These are phyloP conservation scores for Brettanomyces sp. DNA, from an alignment of 805 yeast species.

Conservation along the genomic window DNA sequence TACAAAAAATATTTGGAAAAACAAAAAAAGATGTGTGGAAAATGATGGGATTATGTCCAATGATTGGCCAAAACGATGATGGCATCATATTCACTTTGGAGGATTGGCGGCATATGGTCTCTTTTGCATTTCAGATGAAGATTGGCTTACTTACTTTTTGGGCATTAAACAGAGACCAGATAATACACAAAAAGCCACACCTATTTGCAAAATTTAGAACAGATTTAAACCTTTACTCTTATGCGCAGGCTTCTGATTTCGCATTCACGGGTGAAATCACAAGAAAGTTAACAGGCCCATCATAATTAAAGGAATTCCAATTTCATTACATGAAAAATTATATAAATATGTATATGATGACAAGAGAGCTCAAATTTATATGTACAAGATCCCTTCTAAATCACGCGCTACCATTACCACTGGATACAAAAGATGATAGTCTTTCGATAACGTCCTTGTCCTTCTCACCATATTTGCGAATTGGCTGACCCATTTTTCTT, in stretches of 20 bases:
- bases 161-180: conserved; percentile 26
- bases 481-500: conserved; percentile 12
- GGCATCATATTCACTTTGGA: conserved; percentile 11
- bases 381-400: not conserved
- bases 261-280: conserved; percentile 9
- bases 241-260: conserved; percentile 14
- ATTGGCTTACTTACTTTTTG: conserved; percentile 22
- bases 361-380: not conserved
- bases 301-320: not conserved
- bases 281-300: not conserved
- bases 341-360: no score
- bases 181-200: not conserved
- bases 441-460: conserved; percentile 15
- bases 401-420: not conserved
- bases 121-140: conserved; percentile 9
- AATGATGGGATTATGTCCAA: conserved; percentile 23
- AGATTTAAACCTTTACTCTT: conserved; percentile 13
- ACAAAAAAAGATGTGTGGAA: conserved; percentile 11
- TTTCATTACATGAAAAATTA: no score
- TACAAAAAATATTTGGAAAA: conserved; percentile 5
- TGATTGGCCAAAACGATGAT: conserved; percentile 27
- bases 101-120: conserved; percentile 17
- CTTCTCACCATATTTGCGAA: conserved; percentile 15
- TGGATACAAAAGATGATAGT: conserved; percentile 4
- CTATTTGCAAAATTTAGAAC: conserved; percentile 6